Evolutionary conservation across 202 grass and related monocot species (phyloP).

Genomic region (Zoysia matrella): DNA sequence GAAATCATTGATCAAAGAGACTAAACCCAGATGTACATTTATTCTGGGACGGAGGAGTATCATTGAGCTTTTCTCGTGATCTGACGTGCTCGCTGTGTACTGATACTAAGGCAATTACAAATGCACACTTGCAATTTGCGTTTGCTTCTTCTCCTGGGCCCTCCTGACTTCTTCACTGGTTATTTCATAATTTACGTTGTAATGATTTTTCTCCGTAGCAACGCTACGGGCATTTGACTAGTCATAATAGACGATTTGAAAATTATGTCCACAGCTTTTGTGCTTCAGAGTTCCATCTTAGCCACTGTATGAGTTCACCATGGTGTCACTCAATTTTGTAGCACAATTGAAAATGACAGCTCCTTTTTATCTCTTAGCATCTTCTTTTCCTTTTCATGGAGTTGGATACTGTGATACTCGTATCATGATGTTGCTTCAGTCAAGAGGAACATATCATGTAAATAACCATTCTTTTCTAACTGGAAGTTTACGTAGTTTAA

Average conservation of each 20-base stretch:
- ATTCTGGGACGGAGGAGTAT: too few species aligned
- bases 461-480: not conserved
- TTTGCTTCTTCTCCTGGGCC: too few species aligned
- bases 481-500: conserved; percentile 13
- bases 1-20: too few species aligned
- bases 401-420: conserved; percentile 26
- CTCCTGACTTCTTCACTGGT: too few species aligned
- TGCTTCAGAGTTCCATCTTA: not conserved
- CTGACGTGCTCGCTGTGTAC: too few species aligned
- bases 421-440: conserved; percentile 42
- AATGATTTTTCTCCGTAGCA: too few species aligned
- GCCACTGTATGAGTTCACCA: conserved; percentile 20
- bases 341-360: conserved; percentile 49
- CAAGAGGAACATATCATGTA: conserved; percentile 35
- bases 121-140: too few species aligned
- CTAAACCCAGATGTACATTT: too few species aligned
- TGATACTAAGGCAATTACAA: too few species aligned
- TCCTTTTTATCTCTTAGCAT: conserved; percentile 46
- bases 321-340: conserved; percentile 27
- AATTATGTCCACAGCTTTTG: not conserved
- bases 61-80: too few species aligned
- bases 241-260: not conserved
- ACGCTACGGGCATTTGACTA: too few species aligned
- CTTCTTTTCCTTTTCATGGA: conserved; percentile 41
- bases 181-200: too few species aligned